Conservation (phyloP, 2,329 filamentous ascomycete species). For the Aspergillus sp. region DNA sequence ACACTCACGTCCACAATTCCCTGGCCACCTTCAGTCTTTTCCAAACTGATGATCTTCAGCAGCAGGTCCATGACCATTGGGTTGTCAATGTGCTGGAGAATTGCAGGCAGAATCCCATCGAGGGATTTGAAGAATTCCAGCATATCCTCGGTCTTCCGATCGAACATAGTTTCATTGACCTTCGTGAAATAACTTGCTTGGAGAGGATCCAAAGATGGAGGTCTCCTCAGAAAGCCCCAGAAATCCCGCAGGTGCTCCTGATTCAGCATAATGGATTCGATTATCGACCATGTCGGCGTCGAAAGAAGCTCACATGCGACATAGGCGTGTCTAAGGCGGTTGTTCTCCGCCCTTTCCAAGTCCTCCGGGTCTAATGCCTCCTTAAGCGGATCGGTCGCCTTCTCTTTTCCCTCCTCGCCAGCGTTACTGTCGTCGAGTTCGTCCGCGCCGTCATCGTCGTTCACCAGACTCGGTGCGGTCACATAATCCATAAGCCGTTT, state of each 20-base stretch:
- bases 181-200: conserved; percentile 98
- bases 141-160: conserved; percentile 98
- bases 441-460: conserved; percentile 47
- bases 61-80: conserved; percentile 98
- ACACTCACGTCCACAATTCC: conserved; percentile 80
- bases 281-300: conserved; percentile 94
- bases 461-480: conserved; percentile 60
- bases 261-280: conserved; percentile 84
- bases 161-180: conserved; percentile 93
- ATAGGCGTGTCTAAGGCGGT: conserved; percentile 87
- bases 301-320: conserved; percentile 89
- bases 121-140: conserved; percentile 78
- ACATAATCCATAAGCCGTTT: conserved; percentile 86
- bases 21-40: conserved; percentile 83
- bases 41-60: conserved; percentile 92
- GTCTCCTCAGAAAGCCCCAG: conserved; percentile 79
- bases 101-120: conserved; percentile 71
- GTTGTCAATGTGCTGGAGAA: conserved; percentile 90
- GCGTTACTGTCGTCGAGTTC: conserved; percentile 43
- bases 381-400: conserved; percentile 28
- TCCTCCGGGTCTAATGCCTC: conserved; percentile 34
- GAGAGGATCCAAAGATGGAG: conserved; percentile 81
- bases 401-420: conserved; percentile 30
- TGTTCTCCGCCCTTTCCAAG: conserved; percentile 75
- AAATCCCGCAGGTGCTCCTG: conserved; percentile 71